A percentile compares a stretch with the other conserved stretches of the same genome.
Conservation (phyloP, 2,329 filamentous ascomycete species). For the Xylariaceae sp. region DNA sequence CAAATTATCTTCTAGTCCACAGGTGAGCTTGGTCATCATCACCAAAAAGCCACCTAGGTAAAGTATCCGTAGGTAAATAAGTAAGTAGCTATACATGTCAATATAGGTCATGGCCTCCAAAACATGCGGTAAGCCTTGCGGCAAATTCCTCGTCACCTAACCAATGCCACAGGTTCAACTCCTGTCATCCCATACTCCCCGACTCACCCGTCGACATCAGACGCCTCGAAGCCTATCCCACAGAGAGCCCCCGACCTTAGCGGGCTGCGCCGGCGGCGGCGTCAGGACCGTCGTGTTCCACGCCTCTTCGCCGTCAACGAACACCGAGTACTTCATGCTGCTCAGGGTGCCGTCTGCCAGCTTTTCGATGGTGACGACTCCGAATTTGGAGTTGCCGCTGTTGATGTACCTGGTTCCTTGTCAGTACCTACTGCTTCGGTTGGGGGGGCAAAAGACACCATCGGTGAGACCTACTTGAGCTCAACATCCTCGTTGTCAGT, state of each 20-base stretch:
- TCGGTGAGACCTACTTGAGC: slow-evolving; percentile 63
- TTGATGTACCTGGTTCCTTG: slow-evolving; percentile 60
- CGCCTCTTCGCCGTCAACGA: slow-evolving; percentile 68
- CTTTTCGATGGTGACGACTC: slow-evolving; percentile 69
- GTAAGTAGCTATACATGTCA: too few relatives aligned
- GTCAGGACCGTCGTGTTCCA: slow-evolving; percentile 60
- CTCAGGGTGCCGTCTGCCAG: slow-evolving; percentile 58
- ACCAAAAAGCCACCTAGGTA: too few relatives aligned
- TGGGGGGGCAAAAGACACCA: too few relatives aligned
- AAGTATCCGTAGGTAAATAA: too few relatives aligned
- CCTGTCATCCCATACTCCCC: too few relatives aligned
- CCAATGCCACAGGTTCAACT: too few relatives aligned
- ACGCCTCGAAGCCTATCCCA: slow-evolving; percentile 35
- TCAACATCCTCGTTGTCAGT: slow-evolving; percentile 73
- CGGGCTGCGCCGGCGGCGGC: slow-evolving; percentile 29
- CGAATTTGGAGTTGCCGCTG: slow-evolving; percentile 83
- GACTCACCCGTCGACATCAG: too few relatives aligned
- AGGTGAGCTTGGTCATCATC: too few relatives aligned
- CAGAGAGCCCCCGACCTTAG: slow-evolving; percentile 30
- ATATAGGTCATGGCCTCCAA: too few relatives aligned
- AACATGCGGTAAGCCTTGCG: too few relatives aligned
- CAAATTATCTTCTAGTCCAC: too few relatives aligned
- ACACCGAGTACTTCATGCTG: slow-evolving; percentile 71
- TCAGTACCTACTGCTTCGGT: slow-evolving; percentile 13
- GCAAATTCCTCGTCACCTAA: too few relatives aligned